Base-by-base conservation (phyloP, 495 filamentous ascomycete species). In the Penicillium psychrofluorescens region DNA sequence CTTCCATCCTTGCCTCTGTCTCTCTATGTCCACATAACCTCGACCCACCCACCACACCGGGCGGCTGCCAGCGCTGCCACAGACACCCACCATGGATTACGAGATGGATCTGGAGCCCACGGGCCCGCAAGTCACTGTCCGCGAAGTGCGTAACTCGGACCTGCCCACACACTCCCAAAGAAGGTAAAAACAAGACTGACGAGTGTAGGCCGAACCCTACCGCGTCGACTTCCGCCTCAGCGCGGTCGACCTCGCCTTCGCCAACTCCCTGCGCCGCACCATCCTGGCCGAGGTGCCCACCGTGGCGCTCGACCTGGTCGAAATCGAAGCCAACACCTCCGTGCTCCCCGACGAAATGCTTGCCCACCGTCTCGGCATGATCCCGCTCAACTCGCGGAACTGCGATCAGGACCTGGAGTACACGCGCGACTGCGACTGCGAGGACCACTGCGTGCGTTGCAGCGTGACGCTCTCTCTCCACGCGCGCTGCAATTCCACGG, bases 291-390 rank as follows among this genome's bases (percentile, higher is more conserved):
- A 98, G 68, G 83, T 98, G 40, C 92, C 91, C 14, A 97, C 89
- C 22, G 79, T 98, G 59, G 90, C 91, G 38, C 90, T 96, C 67
- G 91, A 97, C 59, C 76, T 95, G 2, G 90, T 97, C 38, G 88
- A 96, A 67, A 81, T 97, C 48, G 83, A 92, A 62, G 78, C 72
- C 48, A 97, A 98, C 74, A 95, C 88, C 47, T 91, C 89, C 37
- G 89, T 96, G 3, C 79, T 97, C 8, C 84, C 92, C 33, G 92
- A 98, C 64, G 92, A 98, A 62, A 95, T 97, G 69, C 80, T 98
- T 52, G 80, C 84, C 31, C 92, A 98, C 68, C 86, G 92, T 16
- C 78, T 98, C 5, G 92, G 92, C 29, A 80, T 98, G 29, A 81
- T 97, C 45, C 94, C 94, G 9, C 79, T 98, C 8, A 83, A 83